Evolutionary conservation across 371 early-diverging fungal species (phyloP).

Genomic region (Entomophthora muscae): DNA sequence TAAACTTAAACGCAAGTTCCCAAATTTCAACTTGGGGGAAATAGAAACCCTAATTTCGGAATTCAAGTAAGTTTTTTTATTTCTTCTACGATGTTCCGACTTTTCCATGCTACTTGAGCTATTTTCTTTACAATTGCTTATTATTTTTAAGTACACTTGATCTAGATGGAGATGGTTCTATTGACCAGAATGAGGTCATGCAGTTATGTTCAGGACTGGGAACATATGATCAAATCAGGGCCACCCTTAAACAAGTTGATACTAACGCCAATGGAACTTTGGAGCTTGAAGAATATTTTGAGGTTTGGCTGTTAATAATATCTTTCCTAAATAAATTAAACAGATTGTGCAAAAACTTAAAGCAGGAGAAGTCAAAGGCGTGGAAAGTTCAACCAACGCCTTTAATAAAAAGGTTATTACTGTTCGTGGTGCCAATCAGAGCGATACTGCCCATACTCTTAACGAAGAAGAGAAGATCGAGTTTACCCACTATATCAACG

Average conservation of each 20-base stretch:
- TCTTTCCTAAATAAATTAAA: neutral
- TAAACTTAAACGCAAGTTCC: conserved; percentile 35
- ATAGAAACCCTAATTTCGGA: conserved; percentile 35
- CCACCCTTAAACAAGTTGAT: conserved; percentile 46
- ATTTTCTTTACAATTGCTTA: neutral
- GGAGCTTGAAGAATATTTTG: conserved; percentile 68
- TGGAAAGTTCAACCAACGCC: conserved; percentile 18
- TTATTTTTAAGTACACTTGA: conserved; percentile 33
- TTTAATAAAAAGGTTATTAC: conserved; percentile 63
- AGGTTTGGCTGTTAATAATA: conserved; percentile 22
- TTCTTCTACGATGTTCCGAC: neutral
- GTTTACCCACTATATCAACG: conserved; percentile 87
- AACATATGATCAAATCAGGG: conserved; percentile 61
- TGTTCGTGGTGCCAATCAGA: conserved; percentile 58
- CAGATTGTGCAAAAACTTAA: conserved; percentile 22
- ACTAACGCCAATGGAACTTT: conserved; percentile 52
- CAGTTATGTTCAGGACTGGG: conserved; percentile 48
- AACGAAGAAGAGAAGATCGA: conserved; percentile 93
- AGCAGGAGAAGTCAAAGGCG: conserved; percentile 34
- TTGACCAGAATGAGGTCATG: conserved; percentile 53
- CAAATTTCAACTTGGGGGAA: conserved; percentile 33
- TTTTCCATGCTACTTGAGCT: neutral
- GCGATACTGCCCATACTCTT: conserved; percentile 70
- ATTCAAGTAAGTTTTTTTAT: conserved; percentile 27
- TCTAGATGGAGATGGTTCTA: conserved; percentile 49